A percentile compares a stretch with the other conserved stretches of the same genome.
phyloP scores from a whole-genome alignment of 192 early-diverging fungal genomes.

The Podila epigama region DNA sequence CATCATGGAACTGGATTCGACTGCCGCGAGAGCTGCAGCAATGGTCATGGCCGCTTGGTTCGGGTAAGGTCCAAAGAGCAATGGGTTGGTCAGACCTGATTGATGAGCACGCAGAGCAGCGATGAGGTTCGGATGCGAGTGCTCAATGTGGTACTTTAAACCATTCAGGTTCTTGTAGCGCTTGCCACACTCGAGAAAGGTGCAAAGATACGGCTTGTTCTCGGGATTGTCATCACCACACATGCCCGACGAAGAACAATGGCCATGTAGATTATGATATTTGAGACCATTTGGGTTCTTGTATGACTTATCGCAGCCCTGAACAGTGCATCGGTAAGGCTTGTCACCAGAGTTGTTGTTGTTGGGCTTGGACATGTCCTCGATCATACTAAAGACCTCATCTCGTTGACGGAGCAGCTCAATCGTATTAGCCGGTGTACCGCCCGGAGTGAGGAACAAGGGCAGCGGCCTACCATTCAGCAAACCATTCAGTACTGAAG shows the following conservation, averaged over 20 bases:
- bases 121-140: slow-evolving; percentile 68
- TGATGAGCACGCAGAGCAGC: slow-evolving; percentile 35
- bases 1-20: slow-evolving; percentile 23
- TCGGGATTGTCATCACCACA: slow-evolving; percentile 55
- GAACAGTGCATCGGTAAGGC: slow-evolving; percentile 88
- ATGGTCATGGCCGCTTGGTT: slow-evolving; percentile 27
- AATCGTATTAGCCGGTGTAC: neutral
- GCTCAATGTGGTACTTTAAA: slow-evolving; percentile 79
- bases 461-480: neutral
- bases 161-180: slow-evolving; percentile 85
- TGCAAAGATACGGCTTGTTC: slow-evolving; percentile 77
- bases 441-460: neutral
- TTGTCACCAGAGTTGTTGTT: slow-evolving; percentile 59
- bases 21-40: slow-evolving; percentile 13
- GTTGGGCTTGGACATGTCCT: slow-evolving; percentile 19
- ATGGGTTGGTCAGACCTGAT: slow-evolving; percentile 19
- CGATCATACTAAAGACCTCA: slow-evolving; percentile 25
- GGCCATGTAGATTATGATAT: slow-evolving; percentile 97
- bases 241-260: slow-evolving; percentile 68
- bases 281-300: slow-evolving; percentile 99
- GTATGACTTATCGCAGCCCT: slow-evolving; percentile 93
- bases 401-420: slow-evolving; percentile 28
- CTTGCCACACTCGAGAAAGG: slow-evolving; percentile 71
- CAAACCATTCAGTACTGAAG: neutral
- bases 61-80: slow-evolving; percentile 2